Conservation (phyloP, 2,329 filamentous ascomycete genomes). For the Gaeumannomyces sp. region DNA sequence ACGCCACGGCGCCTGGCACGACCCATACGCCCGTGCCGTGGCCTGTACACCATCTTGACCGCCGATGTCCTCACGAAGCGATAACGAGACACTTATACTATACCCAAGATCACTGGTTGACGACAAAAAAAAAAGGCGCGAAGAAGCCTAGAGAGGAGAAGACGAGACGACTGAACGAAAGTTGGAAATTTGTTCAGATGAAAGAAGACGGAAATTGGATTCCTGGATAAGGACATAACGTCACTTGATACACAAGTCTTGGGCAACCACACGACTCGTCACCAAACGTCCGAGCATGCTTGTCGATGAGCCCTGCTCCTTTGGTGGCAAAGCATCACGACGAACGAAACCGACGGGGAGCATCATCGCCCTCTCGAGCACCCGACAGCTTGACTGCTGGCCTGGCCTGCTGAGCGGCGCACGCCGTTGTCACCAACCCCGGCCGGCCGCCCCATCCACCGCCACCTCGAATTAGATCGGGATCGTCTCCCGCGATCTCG, state of each 20-base stretch:
- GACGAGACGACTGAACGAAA: conserved; percentile 1
- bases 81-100: conserved; percentile 10
- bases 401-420: background rate
- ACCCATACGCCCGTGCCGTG: conserved; percentile 6
- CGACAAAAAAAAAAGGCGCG: conserved; percentile 4
- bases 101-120: conserved; percentile 10
- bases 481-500: too few relatives aligned
- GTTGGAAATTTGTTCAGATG: background rate
- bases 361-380: background rate
- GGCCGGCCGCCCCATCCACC: background rate
- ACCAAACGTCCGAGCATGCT: background rate
- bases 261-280: conserved; percentile 6
- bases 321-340: conserved; percentile 5
- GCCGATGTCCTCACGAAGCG: conserved; percentile 9
- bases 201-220: background rate
- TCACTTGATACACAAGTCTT: conserved; percentile 7
- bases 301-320: background rate
- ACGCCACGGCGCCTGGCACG: conserved; percentile 2
- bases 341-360: background rate
- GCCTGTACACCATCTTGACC: conserved; percentile 10
- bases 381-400: background rate
- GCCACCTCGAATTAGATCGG: background rate
- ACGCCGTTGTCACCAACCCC: background rate
- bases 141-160: conserved; percentile 2
- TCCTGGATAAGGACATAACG: background rate